A percentile compares a stretch with the other conserved stretches of the same genome.
These are phyloP conservation scores for Lasiodiplodia sp. DNA, from an alignment of 2,329 filamentous ascomycete species.

Conservation along the genomic window DNA sequence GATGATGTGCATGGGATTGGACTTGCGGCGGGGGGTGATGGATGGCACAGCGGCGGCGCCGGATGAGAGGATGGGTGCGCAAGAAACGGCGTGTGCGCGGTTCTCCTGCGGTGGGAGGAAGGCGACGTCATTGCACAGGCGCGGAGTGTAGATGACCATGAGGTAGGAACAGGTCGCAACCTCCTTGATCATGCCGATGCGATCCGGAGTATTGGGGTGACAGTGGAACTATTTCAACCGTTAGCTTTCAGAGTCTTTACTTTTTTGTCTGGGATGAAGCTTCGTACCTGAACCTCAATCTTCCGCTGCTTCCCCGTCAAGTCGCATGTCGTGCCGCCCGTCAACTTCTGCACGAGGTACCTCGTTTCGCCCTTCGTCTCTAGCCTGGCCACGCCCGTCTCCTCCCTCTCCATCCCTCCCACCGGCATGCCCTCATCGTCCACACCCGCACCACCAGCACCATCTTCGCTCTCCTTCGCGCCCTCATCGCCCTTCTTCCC, in stretches of 20 bases:
- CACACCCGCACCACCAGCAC: not conserved
- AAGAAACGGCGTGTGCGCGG: constrained; percentile 77
- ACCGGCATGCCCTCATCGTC: constrained; percentile 31
- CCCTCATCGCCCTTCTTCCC: constrained; percentile 33
- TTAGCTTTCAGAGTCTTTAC: not conserved
- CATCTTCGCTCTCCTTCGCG: constrained; percentile 35
- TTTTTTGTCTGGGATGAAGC: not conserved
- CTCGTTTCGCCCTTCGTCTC: constrained; percentile 83
- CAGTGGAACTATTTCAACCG: constrained; percentile 67
- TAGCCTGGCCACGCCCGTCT: constrained; percentile 64
- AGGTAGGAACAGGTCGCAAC: constrained; percentile 89
- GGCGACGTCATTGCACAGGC: constrained; percentile 84
- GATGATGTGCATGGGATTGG: not conserved
- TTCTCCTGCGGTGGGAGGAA: constrained; percentile 83
- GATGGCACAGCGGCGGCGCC: constrained; percentile 62
- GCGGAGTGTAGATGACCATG: constrained; percentile 90
- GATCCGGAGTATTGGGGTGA: constrained; percentile 75
- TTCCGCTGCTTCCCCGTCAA: constrained; percentile 81
- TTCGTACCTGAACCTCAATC: constrained; percentile 75
- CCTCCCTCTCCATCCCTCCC: constrained; percentile 30
- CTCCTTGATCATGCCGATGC: constrained; percentile 93
- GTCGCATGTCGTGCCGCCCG: constrained; percentile 83
- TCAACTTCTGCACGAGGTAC: constrained; percentile 84
- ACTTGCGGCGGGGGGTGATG: constrained; percentile 34
- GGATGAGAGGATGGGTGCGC: constrained; percentile 69